These are phyloP conservation scores for Pinus tabuliformis DNA, from an alignment of 75 land plant genomes.

Conservation along the genomic window DNA sequence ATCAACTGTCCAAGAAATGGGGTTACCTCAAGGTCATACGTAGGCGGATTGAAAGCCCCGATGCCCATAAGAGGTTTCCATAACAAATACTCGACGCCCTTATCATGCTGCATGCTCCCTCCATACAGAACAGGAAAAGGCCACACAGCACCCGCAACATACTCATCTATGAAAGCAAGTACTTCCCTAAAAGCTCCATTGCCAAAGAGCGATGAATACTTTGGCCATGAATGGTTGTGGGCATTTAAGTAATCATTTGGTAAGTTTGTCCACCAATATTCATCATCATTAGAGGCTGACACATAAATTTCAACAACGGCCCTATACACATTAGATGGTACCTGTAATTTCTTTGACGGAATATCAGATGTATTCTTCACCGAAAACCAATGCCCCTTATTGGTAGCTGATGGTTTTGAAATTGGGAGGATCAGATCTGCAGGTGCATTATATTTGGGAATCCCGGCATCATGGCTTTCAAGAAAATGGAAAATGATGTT, in stretches of 20 bases:
- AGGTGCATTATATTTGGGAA: neutral
- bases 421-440: conserved; percentile 41
- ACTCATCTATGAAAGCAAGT: conserved; percentile 59
- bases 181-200: conserved; percentile 96
- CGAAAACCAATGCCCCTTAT: conserved; percentile 80
- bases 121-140: conserved; percentile 91
- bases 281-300: conserved; percentile 76
- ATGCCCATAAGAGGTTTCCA: conserved; percentile 89
- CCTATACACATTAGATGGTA: conserved; percentile 69
- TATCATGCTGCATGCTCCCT: conserved; percentile 44
- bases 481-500: conserved; percentile 64
- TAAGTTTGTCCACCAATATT: conserved; percentile 79
- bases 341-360: conserved; percentile 22
- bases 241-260: conserved; percentile 26
- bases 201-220: conserved; percentile 14
- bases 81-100: conserved; percentile 44
- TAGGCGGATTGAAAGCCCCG: conserved; percentile 83
- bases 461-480: neutral
- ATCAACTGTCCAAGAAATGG: conserved; percentile 41
- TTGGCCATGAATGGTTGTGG: conserved; percentile 55
- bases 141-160: conserved; percentile 70
- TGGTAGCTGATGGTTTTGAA: conserved; percentile 52
- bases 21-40: conserved; percentile 65
- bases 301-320: conserved; percentile 86
- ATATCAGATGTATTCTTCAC: conserved; percentile 46